Evolutionary conservation across 1,284 basidiomycete genomes (phyloP).

Genomic region (Sporisorium sorghi): DNA sequence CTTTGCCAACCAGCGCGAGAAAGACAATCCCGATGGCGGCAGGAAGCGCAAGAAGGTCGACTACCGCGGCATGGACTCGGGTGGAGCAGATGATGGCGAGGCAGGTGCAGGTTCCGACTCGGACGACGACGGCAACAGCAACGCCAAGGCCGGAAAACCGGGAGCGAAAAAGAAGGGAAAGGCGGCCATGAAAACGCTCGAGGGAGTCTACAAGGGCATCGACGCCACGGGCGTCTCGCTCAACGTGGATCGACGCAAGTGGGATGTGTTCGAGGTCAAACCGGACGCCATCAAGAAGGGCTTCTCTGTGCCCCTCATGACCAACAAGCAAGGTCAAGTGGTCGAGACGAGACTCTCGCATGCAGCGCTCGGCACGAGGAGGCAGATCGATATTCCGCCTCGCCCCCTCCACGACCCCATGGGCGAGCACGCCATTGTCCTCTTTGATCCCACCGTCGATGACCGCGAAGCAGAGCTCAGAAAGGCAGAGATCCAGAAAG

Average conservation of each 20-base stretch:
- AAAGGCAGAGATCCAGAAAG: conserved; percentile 46
- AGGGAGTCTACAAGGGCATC: conserved; percentile 66
- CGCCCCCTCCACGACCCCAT: conserved; percentile 95
- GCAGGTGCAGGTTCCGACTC: conserved; percentile 36
- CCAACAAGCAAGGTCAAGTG: conserved; percentile 78
- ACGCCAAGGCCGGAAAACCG: conserved; percentile 19
- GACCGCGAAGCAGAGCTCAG: conserved; percentile 69
- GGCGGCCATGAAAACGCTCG: conserved; percentile 51
- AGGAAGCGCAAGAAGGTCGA: conserved; percentile 64
- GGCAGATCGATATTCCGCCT: conserved; percentile 84
- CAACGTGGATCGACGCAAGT: conserved; percentile 63
- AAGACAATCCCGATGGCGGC: conserved; percentile 33
- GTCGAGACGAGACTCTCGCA: conserved; percentile 78
- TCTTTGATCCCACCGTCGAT: conserved; percentile 97
- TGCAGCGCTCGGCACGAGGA: conserved; percentile 85
- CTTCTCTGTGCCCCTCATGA: conserved; percentile 91
- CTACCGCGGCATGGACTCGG: conserved; percentile 64
- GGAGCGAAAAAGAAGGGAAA: conserved; percentile 43
- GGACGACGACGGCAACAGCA: conserved; percentile 22
- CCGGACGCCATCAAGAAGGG: conserved; percentile 66
- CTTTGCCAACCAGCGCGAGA: conserved; percentile 43
- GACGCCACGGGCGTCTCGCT: conserved; percentile 65
- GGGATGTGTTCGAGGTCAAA: conserved; percentile 60
- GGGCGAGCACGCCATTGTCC: conserved; percentile 95
- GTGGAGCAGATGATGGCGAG: conserved; percentile 46